phyloP scores from a whole-genome alignment of 805 yeast genomes.

The Ogataea siamensis region DNA sequence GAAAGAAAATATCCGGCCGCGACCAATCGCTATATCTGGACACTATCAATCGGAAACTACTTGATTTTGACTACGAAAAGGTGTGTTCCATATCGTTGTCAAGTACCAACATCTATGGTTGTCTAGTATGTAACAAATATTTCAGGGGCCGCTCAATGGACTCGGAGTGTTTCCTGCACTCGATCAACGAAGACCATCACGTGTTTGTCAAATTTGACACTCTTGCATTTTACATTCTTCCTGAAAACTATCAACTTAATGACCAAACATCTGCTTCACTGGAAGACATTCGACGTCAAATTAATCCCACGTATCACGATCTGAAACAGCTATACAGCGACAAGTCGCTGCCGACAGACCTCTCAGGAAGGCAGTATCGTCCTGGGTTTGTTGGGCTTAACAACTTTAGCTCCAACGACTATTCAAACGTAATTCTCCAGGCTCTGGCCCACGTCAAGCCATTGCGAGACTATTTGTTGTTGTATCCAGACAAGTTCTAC shows the following conservation, averaged over 20 bases:
- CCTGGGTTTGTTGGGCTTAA: constrained; percentile 70
- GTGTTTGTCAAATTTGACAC: constrained; percentile 56
- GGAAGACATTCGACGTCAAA: constrained; percentile 49
- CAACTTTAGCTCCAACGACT: constrained; percentile 49
- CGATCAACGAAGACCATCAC: constrained; percentile 61
- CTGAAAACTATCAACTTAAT: constrained; percentile 52
- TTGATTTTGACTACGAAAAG: constrained; percentile 72
- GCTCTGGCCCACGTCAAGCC: constrained; percentile 51
- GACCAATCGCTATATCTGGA: constrained; percentile 34
- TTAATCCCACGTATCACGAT: constrained; percentile 50
- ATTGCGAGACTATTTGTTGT: constrained; percentile 47
- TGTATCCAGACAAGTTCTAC: constrained; percentile 21
- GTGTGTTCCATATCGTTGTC: constrained; percentile 64
- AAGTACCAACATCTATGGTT: constrained; percentile 62
- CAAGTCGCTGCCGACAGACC: constrained; percentile 35
- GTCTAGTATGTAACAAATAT: constrained; percentile 72
- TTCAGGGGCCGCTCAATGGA: constrained; percentile 61
- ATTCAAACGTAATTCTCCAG: constrained; percentile 57
- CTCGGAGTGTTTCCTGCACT: constrained; percentile 69
- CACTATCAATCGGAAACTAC: constrained; percentile 41
- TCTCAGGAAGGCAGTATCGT: constrained; percentile 43
- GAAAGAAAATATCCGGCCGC: constrained; percentile 1
- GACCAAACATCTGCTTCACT: constrained; percentile 35
- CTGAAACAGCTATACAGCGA: constrained; percentile 33
- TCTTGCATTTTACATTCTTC: constrained; percentile 54